Percentiles rank a stretch among this genome's conserved stretches.
phyloP scores from a whole-genome alignment of 1,284 basidiomycete species.

The Agroathelia rolfsii region DNA sequence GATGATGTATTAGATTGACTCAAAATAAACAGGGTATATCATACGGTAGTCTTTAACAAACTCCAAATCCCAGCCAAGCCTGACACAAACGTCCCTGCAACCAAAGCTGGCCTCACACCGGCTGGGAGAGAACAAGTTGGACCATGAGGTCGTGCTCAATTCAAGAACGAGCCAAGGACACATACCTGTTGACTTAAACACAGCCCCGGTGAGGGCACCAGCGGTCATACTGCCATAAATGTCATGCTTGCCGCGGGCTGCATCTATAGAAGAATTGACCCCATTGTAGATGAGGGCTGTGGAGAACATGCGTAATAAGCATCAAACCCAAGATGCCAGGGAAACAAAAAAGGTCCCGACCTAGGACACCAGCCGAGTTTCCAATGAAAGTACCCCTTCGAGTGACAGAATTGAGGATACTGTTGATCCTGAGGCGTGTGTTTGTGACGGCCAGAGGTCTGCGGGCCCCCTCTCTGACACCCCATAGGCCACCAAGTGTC shows the following conservation, averaged over 20 bases:
- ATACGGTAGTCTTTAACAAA: constrained; percentile 77
- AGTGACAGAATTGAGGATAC: constrained; percentile 92
- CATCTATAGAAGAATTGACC: constrained; percentile 90
- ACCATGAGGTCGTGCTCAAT: constrained; percentile 23
- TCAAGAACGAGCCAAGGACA: constrained; percentile 22
- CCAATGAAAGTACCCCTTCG: constrained; percentile 95
- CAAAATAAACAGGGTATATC: constrained; percentile 24
- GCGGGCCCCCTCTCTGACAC: constrained; percentile 87
- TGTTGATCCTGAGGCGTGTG: constrained; percentile 88
- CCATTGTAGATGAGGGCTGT: constrained; percentile 93
- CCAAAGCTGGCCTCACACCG: constrained; percentile 81
- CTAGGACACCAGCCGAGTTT: constrained; percentile 96
- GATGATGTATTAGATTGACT: constrained; percentile 9
- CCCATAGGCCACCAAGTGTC: constrained; percentile 89
- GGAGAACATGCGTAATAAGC: constrained; percentile 7
- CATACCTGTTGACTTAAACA: constrained; percentile 92
- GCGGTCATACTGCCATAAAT: constrained; percentile 85
- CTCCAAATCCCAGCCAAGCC: constrained; percentile 87
- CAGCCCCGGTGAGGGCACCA: constrained; percentile 81
- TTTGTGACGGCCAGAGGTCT: constrained; percentile 81
- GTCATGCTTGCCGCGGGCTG: constrained; percentile 86
- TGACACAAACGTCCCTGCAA: constrained; percentile 84
- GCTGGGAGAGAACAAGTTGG: constrained; percentile 45
- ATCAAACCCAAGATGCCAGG: constrained; percentile 12
- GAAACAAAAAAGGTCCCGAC: constrained; percentile 43